Conservation (phyloP, 305 asterid species). For the Fraxinus floribunda region DNA sequence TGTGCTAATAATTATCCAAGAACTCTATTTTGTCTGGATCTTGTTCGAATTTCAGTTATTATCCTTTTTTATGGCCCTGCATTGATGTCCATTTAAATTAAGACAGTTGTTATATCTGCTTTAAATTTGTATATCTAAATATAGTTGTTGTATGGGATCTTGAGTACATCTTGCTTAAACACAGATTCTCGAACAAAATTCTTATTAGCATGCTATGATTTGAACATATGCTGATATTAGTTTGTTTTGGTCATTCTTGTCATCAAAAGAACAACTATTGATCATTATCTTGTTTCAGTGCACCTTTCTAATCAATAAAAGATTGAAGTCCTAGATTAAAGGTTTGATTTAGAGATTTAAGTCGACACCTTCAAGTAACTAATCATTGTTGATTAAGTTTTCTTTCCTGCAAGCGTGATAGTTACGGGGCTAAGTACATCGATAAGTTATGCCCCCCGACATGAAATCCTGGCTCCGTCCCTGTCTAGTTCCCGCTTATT, state of each 20-base stretch:
- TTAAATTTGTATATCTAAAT: not conserved
- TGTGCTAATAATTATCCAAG: not conserved
- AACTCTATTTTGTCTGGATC: not conserved
- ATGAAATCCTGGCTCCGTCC: no score
- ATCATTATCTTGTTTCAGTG: not conserved
- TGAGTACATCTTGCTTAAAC: not conserved
- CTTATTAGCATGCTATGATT: not conserved
- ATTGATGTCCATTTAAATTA: not conserved
- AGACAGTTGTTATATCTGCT: not conserved
- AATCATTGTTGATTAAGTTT: not conserved
- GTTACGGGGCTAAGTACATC: constrained; percentile 5
- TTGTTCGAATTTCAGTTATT: not conserved
- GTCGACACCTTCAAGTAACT: not conserved
- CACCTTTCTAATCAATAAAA: not conserved
- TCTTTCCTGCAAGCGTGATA: not conserved
- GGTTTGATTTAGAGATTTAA: not conserved
- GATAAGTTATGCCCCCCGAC: no score
- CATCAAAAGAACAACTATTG: not conserved
- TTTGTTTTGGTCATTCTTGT: not conserved
- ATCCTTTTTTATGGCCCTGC: not conserved
- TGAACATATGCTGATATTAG: not conserved
- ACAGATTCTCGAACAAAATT: not conserved
- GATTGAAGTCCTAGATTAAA: not conserved
- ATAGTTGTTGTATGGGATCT: not conserved
- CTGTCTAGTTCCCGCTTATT: no score